phyloP scores from a whole-genome alignment of 1,284 basidiomycete genomes.

The Apiotrichum porosum region DNA sequence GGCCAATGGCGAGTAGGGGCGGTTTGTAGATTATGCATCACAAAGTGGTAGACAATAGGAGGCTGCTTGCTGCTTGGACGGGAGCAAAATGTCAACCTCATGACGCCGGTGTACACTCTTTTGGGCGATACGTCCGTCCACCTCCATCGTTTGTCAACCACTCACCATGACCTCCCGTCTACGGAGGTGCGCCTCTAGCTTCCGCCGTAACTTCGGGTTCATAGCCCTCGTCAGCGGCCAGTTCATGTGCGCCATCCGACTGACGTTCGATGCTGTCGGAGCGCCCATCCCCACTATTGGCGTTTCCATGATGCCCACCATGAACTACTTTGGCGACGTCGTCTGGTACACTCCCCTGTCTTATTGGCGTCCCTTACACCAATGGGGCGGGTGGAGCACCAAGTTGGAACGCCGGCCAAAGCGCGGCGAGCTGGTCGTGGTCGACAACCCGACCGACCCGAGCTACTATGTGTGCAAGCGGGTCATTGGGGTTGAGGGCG shows the following conservation, averaged over 20 bases:
- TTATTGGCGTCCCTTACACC: constrained; percentile 29
- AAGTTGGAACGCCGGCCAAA: constrained; percentile 45
- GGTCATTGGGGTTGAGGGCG: constrained; percentile 83
- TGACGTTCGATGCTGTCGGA: constrained; percentile 33
- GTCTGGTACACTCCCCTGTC: constrained; percentile 55
- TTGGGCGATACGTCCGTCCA: too few relatives aligned
- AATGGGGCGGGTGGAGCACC: too few relatives aligned
- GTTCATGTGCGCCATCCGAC: constrained; percentile 22
- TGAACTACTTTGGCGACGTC: constrained; percentile 52
- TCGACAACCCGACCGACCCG: constrained; percentile 67
- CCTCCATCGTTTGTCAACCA: too few relatives aligned
- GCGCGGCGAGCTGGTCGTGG: constrained; percentile 77
- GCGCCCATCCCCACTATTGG: constrained; percentile 36
- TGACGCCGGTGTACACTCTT: too few relatives aligned
- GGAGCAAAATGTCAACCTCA: too few relatives aligned
- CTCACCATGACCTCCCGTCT: too few relatives aligned
- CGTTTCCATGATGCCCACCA: constrained; percentile 87
- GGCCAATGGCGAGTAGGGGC: constrained; percentile 1
- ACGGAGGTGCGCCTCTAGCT: too few relatives aligned
- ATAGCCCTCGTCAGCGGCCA: too few relatives aligned
- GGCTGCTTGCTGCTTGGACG: too few relatives aligned
- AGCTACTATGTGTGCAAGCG: constrained; percentile 75
- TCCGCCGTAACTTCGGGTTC: too few relatives aligned
- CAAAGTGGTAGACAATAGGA: too few relatives aligned
- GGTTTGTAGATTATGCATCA: too few relatives aligned